Conservation (phyloP, 2,329 filamentous ascomycete genomes). For the Arthrobotrys iridis region DNA sequence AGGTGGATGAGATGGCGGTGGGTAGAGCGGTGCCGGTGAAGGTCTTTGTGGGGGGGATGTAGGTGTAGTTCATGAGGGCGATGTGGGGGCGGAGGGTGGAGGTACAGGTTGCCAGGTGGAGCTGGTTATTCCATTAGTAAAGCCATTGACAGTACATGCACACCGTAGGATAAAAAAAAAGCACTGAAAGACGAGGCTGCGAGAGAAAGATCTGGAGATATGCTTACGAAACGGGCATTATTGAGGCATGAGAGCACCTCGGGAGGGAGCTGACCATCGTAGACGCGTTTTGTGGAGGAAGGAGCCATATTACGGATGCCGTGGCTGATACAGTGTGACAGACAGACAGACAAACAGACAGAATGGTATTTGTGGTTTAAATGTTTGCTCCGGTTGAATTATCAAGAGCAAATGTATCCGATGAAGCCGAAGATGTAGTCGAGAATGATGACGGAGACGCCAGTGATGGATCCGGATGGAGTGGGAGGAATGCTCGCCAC, state of each 20-base stretch:
- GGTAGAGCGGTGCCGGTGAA: conserved; percentile 38
- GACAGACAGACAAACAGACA: background rate
- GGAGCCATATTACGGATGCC: conserved; percentile 7
- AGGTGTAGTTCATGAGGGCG: conserved; percentile 99
- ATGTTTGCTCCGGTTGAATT: too few relatives aligned
- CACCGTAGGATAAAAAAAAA: conserved; percentile 29
- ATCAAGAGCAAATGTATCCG: too few relatives aligned
- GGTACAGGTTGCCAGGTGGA: conserved; percentile 92
- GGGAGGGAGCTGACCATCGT: conserved; percentile 70
- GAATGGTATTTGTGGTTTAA: too few relatives aligned
- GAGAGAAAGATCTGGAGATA: background rate
- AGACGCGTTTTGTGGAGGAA: conserved; percentile 27
- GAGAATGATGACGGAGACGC: too few relatives aligned
- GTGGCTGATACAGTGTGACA: background rate
- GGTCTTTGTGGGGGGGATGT: conserved; percentile 70
- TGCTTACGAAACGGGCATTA: conserved; percentile 88
- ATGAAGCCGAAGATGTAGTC: too few relatives aligned
- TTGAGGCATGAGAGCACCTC: conserved; percentile 92
- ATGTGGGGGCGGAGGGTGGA: conserved; percentile 82
- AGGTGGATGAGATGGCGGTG: conserved; percentile 45
- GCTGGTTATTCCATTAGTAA: conserved; percentile 65
- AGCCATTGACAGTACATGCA: conserved; percentile 1
- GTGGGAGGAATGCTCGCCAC: too few relatives aligned
- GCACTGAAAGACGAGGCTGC: too few relatives aligned
- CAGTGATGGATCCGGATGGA: too few relatives aligned